Base-by-base conservation (phyloP, 345 rosid genomes). In the Citrus glauca region DNA sequence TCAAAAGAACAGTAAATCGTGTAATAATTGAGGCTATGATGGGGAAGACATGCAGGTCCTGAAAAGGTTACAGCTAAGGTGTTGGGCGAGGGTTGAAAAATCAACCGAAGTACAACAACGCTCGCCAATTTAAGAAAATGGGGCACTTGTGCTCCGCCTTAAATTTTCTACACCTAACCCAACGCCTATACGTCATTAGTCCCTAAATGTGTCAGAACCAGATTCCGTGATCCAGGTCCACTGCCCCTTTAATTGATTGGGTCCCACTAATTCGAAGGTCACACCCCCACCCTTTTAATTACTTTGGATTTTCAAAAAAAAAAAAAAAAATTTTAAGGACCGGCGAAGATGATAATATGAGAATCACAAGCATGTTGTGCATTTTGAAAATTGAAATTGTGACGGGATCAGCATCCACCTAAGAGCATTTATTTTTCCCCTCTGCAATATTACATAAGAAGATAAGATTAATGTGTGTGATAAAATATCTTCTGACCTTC, bases 371-470 rank as follows among this genome's bases (percentile, higher is more conserved):
- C 27, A 13, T 32, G 16, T 6, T 32, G 33, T 73, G 32, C 24
- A 6, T 33, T 40, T 40, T 61, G 62, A 69, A 62, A 74, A 32
- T 40, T 67, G 62, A 69, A 72, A 74, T 55, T 72, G 69, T 64
- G 76, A 73, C 67, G 30, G 79, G 82, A 80, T 80, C 72, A 79
- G 85, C 81, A 73, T 79, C 77, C 81, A 73, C 82, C 82, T 28
- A 70, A 57, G 60, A 72, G 81, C 77, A 79, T 81, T 84, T 69
- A 79, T 76, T 40, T 66, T 69, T 72, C 50, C 17, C 65, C 9
- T 50, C 68, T 64, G 73, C 63, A 66, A 56, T 72, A 60, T 75
- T 61, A 28, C 61, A 63, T 32, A 20, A 42, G 42, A 81, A 42
- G 82, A 84, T 81, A 71, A 84, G 77, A 66, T 78, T 62, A 45